These are phyloP conservation scores for Dictyostelium brefeldianum DNA, from an alignment of 78 protist genomes.

Conservation along the genomic window DNA sequence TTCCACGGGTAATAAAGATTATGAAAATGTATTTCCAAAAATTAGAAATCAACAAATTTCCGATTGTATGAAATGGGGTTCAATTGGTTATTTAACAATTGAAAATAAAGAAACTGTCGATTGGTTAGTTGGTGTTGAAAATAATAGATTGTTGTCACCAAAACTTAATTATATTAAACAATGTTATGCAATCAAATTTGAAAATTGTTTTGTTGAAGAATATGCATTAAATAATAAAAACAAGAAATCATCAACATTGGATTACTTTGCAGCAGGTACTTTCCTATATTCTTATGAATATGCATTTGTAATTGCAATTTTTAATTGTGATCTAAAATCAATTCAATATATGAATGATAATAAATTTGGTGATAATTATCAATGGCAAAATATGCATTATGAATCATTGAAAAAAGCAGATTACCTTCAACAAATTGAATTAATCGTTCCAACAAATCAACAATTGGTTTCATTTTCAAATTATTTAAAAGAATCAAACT, in stretches of 20 bases:
- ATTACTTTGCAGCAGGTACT: no score
- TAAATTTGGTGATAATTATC: neutral
- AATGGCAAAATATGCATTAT: neutral
- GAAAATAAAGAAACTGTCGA: neutral
- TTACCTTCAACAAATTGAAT: neutral
- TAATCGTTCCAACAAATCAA: neutral
- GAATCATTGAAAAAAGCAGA: neutral
- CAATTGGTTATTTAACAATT: neutral
- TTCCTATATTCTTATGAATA: neutral
- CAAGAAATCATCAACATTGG: no score
- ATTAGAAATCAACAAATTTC: neutral
- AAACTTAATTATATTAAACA: no score
- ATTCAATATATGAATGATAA: neutral
- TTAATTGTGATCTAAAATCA: neutral
- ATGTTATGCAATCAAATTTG: no score
- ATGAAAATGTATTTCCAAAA: neutral
- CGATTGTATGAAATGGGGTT: neutral
- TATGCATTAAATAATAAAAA: no score
- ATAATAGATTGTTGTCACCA: no score
- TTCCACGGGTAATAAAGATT: neutral
- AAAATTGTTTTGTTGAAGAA: no score
- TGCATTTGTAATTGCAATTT: neutral
- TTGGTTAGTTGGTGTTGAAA: neutral
- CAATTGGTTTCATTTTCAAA: neutral
- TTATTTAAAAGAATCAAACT: neutral